phyloP scores from a whole-genome alignment of 306 rosid genomes.

The Glycine tomentella region DNA sequence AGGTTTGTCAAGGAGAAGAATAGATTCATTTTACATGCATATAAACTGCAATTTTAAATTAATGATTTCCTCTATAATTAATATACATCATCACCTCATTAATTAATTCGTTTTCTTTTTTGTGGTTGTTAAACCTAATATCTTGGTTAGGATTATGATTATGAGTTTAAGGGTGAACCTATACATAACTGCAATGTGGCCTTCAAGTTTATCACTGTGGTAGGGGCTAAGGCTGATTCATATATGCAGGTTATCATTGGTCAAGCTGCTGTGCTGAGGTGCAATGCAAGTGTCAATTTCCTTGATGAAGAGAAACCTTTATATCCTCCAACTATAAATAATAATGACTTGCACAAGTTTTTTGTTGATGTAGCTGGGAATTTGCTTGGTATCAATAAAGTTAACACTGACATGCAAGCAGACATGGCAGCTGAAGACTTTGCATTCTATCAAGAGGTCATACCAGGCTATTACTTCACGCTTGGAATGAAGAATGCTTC shows the following conservation, averaged over 20 bases:
- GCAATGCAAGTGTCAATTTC: slow-evolving; percentile 54
- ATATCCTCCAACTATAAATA: slow-evolving; percentile 67
- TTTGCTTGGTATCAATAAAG: slow-evolving; percentile 60
- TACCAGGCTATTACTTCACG: slow-evolving; percentile 73
- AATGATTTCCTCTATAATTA: no score
- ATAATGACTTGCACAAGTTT: slow-evolving; percentile 59
- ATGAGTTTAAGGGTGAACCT: neutral
- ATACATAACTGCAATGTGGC: no score
- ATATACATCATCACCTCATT: no score
- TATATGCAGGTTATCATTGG: slow-evolving; percentile 65
- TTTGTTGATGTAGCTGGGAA: slow-evolving; percentile 61
- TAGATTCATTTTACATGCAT: neutral
- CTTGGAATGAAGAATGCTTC: slow-evolving; percentile 56
- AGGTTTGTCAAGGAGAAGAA: slow-evolving; percentile 51
- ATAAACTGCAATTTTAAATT: neutral
- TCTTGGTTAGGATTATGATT: no score
- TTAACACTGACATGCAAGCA: slow-evolving; percentile 43
- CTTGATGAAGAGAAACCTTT: slow-evolving; percentile 48
- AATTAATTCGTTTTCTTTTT: no score
- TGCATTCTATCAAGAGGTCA: slow-evolving; percentile 75
- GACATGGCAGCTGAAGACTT: slow-evolving; percentile 78
- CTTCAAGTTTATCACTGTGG: no score
- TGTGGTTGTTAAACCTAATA: no score
- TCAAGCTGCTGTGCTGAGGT: slow-evolving; percentile 64
- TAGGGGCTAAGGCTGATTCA: neutral